Evolutionary conservation across 1,139 yeast species (phyloP), one percentile per base, ranked within the genome.

Genomic region (Hansenula anomala): DNA sequence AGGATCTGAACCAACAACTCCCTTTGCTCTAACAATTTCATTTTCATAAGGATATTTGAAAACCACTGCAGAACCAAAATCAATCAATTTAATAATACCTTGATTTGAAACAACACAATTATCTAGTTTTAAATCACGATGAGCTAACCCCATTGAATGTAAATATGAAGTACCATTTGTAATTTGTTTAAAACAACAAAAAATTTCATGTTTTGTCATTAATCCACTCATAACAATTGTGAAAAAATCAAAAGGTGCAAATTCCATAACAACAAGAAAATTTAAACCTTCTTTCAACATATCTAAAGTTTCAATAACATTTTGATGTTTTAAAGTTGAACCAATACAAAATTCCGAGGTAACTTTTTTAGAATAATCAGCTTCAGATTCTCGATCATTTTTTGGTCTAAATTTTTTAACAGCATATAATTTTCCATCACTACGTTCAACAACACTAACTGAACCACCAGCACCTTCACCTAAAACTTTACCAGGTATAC

Each of bases 381-480:
- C 53, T 40, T 73, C 78, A 15, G 71, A 48, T 52, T 81, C 88
- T 32, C 67, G 65, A 4, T 69, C 64, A 36, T 69, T 62, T 54
- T 72, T 74, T 14, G 76, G 58, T 51, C 87, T 65, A 52, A 83
- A 82, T 55, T 80, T 78, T 59, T 84, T 84, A 34, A 84, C 79
- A 0, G 94, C 94, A 57, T 66, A 81, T 4, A 79, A 55, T 46
- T 69, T 66, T 2, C 75, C 71, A 49, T 76, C 75, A 1, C 66
- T 54, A 32, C 75, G 63, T 19, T 71, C 67, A 6, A 80, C 76
- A 36, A 80, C 67, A 40, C 76, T 72, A 14, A 84, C 94, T 3
- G 85, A 75, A 0, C 94, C 92, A 31, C 86, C 80, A 8, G 92
- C 90, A 20, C 94, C 94, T 38, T 83, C 73, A 6, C 94, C 94